Conservation (phyloP, 2,329 filamentous ascomycete genomes). For the Cladophialophora psammophila region DNA sequence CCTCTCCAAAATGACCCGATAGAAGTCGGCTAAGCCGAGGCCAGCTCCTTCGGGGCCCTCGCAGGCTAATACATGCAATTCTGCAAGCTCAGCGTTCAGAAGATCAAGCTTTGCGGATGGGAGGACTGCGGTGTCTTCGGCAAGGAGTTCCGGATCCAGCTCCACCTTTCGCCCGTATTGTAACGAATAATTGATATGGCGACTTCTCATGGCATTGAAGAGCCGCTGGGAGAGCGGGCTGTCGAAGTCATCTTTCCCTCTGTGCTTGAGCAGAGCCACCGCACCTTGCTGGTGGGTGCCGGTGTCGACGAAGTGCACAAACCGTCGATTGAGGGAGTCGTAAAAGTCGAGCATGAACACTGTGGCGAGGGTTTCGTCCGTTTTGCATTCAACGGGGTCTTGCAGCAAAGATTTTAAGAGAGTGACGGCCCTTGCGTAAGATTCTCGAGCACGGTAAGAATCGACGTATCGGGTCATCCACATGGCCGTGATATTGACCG, state of each 20-base stretch:
- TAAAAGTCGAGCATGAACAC: constrained; percentile 38
- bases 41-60: constrained; percentile 15
- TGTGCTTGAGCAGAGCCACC: constrained; percentile 30
- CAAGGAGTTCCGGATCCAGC: constrained; percentile 22
- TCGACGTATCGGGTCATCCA: constrained; percentile 28
- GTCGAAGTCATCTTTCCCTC: constrained; percentile 28
- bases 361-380: constrained; percentile 32
- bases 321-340: constrained; percentile 33
- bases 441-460: constrained; percentile 26
- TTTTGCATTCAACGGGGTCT: constrained; percentile 24
- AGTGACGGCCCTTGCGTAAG: constrained; percentile 28
- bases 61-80: constrained; percentile 20
- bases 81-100: constrained; percentile 29
- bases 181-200: constrained; percentile 32
- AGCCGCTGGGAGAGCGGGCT: constrained; percentile 28
- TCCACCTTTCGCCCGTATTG: constrained; percentile 19
- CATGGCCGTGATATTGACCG: constrained; percentile 32
- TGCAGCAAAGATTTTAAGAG: constrained; percentile 20
- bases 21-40: constrained; percentile 23
- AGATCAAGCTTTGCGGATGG: constrained; percentile 34
- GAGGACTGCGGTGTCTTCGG: constrained; percentile 21
- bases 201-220: constrained; percentile 30
- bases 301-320: constrained; percentile 28
- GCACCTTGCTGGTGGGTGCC: constrained; percentile 35
- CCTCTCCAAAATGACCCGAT: constrained; percentile 21